Base-by-base conservation (phyloP, 1,139 yeast species). In the Meyerozyma carpophila region DNA sequence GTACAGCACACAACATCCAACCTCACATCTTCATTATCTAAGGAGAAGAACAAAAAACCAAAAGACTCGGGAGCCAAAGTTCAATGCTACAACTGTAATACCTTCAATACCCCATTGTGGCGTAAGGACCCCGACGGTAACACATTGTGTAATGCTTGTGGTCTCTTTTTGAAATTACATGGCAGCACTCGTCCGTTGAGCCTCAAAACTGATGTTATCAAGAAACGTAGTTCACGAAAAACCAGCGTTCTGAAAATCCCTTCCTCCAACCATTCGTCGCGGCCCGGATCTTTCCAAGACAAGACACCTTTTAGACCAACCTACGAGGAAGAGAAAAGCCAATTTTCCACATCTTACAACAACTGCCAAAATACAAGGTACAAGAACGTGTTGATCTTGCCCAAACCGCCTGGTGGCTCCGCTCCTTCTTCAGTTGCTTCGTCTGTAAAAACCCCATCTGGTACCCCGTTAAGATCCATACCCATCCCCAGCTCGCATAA, bases 81-180 rank as follows among this genome's bases (percentile, higher is more conserved):
- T 6, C 70, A 65, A 44, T 77, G 82, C 53, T 66, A 63, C 44
- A 79, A 79, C 54, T 79, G 84, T 56, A 73, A 75, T 41, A 78
- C 84, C 2, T 58, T 70, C 18, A 78, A 77, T 42, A 79, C 84
- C 0, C 84, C 84, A 0, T 60, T 79, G 25, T 79, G 84, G 84
- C 62, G 84, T 41, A 73, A 77, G 51, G 81, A 78, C 52, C 72
- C 81, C 3, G 65, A 60, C 36, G 84, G 84, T 0, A 74, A 78
- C 47, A 77, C 82, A 1, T 61, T 79, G 11, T 79, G 84, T 56
- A 79, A 79, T 53, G 84, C 84, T 0, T 79, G 84, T 61, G 84
- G 84, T 1, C 61, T 79, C 32, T 79, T 78, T 52, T 66, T 73
- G 44, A 79, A 79, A 50, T 59, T 79, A 26, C 84, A 79, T 51